Evolutionary conservation across 2,329 filamentous ascomycete genomes (phyloP).

Genomic region (Zopfia rhizophila): DNA sequence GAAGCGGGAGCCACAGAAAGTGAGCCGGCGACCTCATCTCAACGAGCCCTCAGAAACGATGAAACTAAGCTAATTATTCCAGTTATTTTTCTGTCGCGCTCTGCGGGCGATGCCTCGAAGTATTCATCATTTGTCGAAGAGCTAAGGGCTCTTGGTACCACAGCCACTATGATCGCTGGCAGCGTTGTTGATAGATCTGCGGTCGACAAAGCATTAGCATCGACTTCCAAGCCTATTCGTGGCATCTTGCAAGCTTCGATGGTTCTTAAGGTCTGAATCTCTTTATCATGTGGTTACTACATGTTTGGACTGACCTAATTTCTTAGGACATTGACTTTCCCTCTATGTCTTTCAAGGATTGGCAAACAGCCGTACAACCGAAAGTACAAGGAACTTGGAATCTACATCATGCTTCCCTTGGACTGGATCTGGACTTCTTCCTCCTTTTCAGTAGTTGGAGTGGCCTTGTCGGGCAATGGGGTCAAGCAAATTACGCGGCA

Average conservation of each 20-base stretch:
- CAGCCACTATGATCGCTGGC: no score
- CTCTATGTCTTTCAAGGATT: slow-evolving; percentile 24
- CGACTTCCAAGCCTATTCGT: no score
- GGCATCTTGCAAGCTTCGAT: no score
- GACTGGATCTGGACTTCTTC: slow-evolving; percentile 36
- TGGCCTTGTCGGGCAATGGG: slow-evolving; percentile 36
- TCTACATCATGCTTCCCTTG: slow-evolving; percentile 27
- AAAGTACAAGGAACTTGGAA: slow-evolving; percentile 38
- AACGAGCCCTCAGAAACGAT: no score
- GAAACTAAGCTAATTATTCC: no score
- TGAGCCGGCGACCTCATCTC: no score
- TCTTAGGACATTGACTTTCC: slow-evolving; percentile 7
- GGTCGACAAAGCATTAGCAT: no score
- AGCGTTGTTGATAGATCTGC: no score
- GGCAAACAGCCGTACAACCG: slow-evolving; percentile 14
- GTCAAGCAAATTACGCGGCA: slow-evolving; percentile 59
- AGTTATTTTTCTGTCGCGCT: slow-evolving; percentile 19
- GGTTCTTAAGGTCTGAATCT: no score
- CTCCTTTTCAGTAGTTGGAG: slow-evolving; percentile 39
- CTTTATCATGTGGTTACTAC: no score
- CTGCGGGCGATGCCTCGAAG: not conserved
- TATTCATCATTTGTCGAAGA: slow-evolving; percentile 4
- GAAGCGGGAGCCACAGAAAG: slow-evolving; percentile 27
- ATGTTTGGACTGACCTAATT: no score
- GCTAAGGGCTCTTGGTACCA: no score